Evolutionary conservation across 305 asterid genomes (phyloP), one percentile per base, ranked within the genome.

Genomic region (Rubia balearica): DNA sequence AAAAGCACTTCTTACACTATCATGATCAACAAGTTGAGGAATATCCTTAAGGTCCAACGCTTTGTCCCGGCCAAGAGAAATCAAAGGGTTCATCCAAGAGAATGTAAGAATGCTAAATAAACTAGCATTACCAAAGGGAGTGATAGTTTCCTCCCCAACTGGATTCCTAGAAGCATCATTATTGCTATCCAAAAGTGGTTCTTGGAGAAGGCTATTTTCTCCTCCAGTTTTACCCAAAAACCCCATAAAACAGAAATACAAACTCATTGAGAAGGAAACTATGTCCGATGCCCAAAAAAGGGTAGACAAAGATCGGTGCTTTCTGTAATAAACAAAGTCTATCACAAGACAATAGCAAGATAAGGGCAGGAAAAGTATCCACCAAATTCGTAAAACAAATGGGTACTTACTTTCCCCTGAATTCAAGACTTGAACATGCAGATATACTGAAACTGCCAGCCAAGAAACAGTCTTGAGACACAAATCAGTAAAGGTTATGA

Each of bases 11-110:
- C 82, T 77, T n/a, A 85, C 89, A 65, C 83, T 86, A 68, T 93
- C 97, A 0, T 70, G 55, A 41, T 24, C n/a, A 27, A 67, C 76
- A 40, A 90, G 92, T 81, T 90, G 96, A 82, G 98, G 98, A 71
- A 90, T 85, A 83, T 93, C 98, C 83, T 90, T 85, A 36, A 93
- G 94, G 94, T 89, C 83, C 79, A 93, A 71, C 0, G 85, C 69
- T 73, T 80, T 90, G 74, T 79, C 85, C 81, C 80, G 70, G 51
- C 98, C 97, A 60, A 69, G 76, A 61, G 96, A 79, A 56, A 93
- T 79, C 62, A 93, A 83, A 67, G 96, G 84, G 48, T 81, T 42
- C 76, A 89, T 80, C 98, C 97, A 93, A 38, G 97, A 86, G 87
- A 90, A 93, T 65, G 83, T 78, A 59, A 90, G 82, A 38, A 82